These are phyloP conservation scores for Solanum chacoense DNA, from an alignment of 305 asterid genomes.

Conservation along the genomic window DNA sequence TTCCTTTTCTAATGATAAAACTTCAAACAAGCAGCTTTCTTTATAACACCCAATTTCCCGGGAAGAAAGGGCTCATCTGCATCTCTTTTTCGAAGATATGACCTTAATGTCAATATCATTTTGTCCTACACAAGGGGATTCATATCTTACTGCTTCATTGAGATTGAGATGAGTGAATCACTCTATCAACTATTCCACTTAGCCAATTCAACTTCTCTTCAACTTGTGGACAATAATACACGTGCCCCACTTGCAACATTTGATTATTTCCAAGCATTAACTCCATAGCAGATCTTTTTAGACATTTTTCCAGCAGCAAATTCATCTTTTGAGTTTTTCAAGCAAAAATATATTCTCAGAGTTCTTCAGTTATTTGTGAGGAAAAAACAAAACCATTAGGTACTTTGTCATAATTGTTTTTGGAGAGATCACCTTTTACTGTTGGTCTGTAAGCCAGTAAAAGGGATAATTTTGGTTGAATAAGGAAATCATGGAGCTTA, in stretches of 20 bases:
- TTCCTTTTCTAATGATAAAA: not conserved
- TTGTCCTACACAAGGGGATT: not conserved
- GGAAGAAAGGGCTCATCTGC: not conserved
- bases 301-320: not conserved
- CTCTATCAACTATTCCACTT: not conserved
- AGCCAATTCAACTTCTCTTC: not conserved
- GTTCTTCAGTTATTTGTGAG: not conserved
- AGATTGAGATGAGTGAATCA: not conserved
- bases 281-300: not conserved
- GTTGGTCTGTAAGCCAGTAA: not conserved
- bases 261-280: not conserved
- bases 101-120: not conserved
- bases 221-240: not conserved
- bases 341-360: not conserved
- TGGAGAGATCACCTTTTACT: not conserved
- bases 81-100: not conserved
- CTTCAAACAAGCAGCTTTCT: not conserved
- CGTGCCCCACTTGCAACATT: not conserved
- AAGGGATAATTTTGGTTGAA: not conserved
- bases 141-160: not conserved
- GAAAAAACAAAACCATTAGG: not conserved
- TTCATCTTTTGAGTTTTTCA: not conserved
- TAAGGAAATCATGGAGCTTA: not conserved
- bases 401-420: not conserved
- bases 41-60: not conserved